A percentile compares a stretch with the other conserved stretches of the same genome.
Evolutionary conservation across 2,329 filamentous ascomycete species (phyloP).

Genomic region (Podosphaera fusca): DNA sequence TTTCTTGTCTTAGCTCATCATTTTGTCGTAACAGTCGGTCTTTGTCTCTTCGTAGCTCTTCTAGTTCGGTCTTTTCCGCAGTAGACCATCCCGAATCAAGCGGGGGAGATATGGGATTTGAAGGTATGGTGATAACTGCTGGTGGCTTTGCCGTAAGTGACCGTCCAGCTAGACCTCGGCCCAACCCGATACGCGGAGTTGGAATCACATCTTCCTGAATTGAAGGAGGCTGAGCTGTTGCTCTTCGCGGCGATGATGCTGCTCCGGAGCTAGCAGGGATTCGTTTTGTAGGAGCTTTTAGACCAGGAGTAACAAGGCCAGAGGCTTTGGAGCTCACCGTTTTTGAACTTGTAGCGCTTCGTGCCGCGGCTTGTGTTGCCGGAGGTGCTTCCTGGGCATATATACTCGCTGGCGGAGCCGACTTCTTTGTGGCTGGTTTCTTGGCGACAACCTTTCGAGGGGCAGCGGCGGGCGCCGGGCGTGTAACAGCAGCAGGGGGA

Average conservation of each 20-base stretch:
- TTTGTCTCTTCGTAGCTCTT: slow-evolving; percentile 66
- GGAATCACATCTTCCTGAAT: slow-evolving; percentile 20
- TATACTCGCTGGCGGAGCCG: slow-evolving; percentile 21
- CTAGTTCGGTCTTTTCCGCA: slow-evolving; percentile 76
- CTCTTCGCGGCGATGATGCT: slow-evolving; percentile 15
- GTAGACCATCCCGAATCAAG: slow-evolving; percentile 34
- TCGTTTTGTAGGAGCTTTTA: slow-evolving; percentile 37
- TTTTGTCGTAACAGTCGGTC: slow-evolving; percentile 52
- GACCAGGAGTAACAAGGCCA: slow-evolving; percentile 20
- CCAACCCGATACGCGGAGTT: slow-evolving; percentile 16
- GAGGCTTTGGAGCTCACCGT: slow-evolving; percentile 30
- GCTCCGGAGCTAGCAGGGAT: slow-evolving; percentile 25
- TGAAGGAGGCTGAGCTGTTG: slow-evolving; percentile 24
- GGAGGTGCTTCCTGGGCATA: slow-evolving; percentile 28
- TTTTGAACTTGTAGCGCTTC: slow-evolving; percentile 25
- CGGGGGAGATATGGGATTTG: slow-evolving; percentile 15
- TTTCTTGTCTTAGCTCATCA: slow-evolving; percentile 64
- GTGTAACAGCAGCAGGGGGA: slow-evolving; percentile 35
- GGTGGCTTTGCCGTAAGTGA: slow-evolving; percentile 55
- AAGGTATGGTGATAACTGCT: slow-evolving; percentile 28
- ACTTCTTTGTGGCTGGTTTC: slow-evolving; percentile 23
- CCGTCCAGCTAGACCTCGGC: slow-evolving; percentile 56
- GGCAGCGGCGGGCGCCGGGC: slow-evolving; percentile 21
- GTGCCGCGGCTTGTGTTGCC: slow-evolving; percentile 33
- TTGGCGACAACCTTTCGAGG: slow-evolving; percentile 22